Percentiles rank a stretch among this genome's conserved stretches.
phyloP scores from a whole-genome alignment of 2,329 filamentous ascomycete genomes.

The Neophaeococcomyces aloes region DNA sequence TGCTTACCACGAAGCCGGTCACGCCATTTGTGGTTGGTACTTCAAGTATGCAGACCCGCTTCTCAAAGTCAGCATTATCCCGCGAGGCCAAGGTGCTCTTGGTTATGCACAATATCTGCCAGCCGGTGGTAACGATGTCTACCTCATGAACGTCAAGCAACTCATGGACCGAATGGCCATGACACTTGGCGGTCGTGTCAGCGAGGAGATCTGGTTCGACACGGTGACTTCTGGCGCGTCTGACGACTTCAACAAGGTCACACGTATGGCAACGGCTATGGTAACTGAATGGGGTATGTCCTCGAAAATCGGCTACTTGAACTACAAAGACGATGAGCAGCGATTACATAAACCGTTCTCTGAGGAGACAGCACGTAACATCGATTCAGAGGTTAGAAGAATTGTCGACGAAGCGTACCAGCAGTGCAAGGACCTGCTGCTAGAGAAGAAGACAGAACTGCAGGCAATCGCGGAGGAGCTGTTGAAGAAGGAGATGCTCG shows the following conservation, averaged over 20 bases:
- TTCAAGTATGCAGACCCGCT: conserved; percentile 93
- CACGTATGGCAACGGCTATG: conserved; percentile 90
- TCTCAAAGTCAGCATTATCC: conserved; percentile 97
- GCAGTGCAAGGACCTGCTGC: conserved; percentile 73
- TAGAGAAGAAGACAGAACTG: conserved; percentile 77
- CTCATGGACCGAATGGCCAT: conserved; percentile 99
- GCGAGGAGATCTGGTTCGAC: conserved; percentile 92
- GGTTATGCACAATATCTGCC: conserved; percentile 98
- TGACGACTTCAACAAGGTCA: conserved; percentile 98
- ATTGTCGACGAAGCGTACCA: conserved; percentile 90
- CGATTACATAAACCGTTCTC: conserved; percentile 90
- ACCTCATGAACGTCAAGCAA: conserved; percentile 90
- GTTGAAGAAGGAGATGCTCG: conserved; percentile 79
- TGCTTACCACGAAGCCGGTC: conserved; percentile 95
- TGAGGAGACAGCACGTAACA: conserved; percentile 82
- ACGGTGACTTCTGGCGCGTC: conserved; percentile 90
- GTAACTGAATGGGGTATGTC: conserved; percentile 99
- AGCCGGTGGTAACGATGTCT: conserved; percentile 61
- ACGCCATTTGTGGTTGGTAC: conserved; percentile 98
- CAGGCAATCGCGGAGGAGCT: conserved; percentile 88
- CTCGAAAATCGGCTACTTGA: conserved; percentile 79
- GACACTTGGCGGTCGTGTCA: conserved; percentile 91
- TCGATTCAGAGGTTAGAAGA: conserved; percentile 80
- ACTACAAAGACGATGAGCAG: conserved; percentile 75
- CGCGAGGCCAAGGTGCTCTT: conserved; percentile 81